Evolutionary conservation across 257 asterid species (phyloP).

Genomic region (Solanum acaule): DNA sequence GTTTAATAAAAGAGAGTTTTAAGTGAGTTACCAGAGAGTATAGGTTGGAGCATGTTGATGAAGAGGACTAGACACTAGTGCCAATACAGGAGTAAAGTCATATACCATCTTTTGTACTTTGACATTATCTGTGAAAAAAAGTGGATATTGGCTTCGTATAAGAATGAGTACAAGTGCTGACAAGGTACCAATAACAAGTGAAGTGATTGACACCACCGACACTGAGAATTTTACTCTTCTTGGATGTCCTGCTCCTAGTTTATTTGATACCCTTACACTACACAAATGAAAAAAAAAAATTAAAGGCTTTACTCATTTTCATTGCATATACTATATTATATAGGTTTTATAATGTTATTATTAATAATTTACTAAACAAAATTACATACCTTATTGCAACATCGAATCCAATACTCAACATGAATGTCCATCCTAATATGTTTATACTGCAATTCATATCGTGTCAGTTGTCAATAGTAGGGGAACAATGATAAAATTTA

Average conservation of each 20-base stretch:
- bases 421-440: slow-evolving; percentile 6
- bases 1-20: too few relatives aligned
- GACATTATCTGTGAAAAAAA: neutral
- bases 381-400: slow-evolving; percentile 2
- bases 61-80: neutral
- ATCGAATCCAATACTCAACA: slow-evolving; percentile 6
- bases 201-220: neutral
- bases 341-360: too few relatives aligned
- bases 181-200: neutral
- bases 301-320: neutral
- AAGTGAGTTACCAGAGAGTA: neutral
- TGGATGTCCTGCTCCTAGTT: slow-evolving; percentile 1
- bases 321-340: too few relatives aligned
- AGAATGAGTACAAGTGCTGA: neutral
- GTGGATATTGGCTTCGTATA: neutral
- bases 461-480: neutral
- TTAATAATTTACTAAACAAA: neutral
- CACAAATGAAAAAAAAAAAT: neutral
- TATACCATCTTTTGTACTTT: neutral
- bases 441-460: neutral
- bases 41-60: neutral
- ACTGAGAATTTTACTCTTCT: slow-evolving; percentile 1
- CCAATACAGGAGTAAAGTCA: slow-evolving; percentile 5
- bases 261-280: slow-evolving; percentile 2
- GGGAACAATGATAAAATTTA: too few relatives aligned